Base-by-base conservation (phyloP, 345 rosid genomes). In the Conringia planisiliqua region DNA sequence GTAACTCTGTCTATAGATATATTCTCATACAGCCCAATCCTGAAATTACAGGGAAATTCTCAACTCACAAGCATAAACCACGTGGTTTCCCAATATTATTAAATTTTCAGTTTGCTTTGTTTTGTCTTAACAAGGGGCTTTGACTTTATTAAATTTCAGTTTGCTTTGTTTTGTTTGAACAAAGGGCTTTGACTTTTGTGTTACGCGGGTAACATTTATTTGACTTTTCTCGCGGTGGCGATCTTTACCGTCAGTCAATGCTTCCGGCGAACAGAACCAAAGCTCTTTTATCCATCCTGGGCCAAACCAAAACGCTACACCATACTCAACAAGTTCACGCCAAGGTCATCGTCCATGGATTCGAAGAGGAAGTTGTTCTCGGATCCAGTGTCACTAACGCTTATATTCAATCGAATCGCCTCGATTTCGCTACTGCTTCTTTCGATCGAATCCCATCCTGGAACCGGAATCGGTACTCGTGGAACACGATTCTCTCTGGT, bases 401-500 rank as follows among this genome's bases (percentile, higher is more conserved):
- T 27, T 82, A 82, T 64, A 70, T 78, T 26, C 75, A 71, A 33
- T 75, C 75, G 13, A 68, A 74, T 43, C 67, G 70, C 57, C 80
- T 78, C 72, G 78, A 71, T 40, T 67, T 71, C 82, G 80, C 85
- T 6, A 13, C 76, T 4, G 62, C 76, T 26, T 59, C 82, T 17
- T 82, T 82, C 68, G 5, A 68, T 35, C 73, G 60, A 57, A 78
- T 82, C 72, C 73, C 73, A 18, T 4, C 1, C 46, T 3, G 6
- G 40, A 57, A 77, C 3, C 58, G 71, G 62, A 73, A 80, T 77
- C 78, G 63, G 6, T 43, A 62, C 59, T 78, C 86, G 1, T 81
- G 86, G 82, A 81, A 83, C 1, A 83, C 88, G 58, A 59, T 71
- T 12, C 62, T 83, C 72, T 81, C 85, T 62, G 81, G 74, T 36